Base-by-base conservation (phyloP, 495 filamentous ascomycete genomes). In the Penicillium malachiteum region DNA sequence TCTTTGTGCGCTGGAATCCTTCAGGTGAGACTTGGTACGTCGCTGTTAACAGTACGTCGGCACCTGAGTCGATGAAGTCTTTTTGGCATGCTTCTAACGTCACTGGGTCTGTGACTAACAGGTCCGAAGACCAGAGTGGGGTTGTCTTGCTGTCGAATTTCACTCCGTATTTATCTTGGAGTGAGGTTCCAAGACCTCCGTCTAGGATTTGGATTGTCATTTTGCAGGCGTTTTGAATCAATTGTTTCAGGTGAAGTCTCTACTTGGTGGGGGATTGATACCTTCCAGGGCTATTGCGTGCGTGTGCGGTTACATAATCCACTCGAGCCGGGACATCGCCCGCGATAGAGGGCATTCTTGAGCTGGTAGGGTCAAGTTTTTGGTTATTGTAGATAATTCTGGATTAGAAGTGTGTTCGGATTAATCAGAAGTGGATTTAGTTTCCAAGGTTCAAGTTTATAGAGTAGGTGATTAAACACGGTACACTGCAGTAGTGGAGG, bases 71-170 rank as follows among this genome's bases (percentile, higher is more conserved):
- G 13, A 64, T 72, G 55, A 87, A 89, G 49, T 77, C 75, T 26
- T 51, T 63, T 55, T 89, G 86, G 57, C 76, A 81, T 7, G 62
- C 63, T 41, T 68, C 62, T 1, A 88, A 75, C 2, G 75, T 84
- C 12, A 67, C 50, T 8, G 75, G 78, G 49, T 71, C 67, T 41
- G 70, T 65, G 49, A 87, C 54, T 10, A 89, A 76, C 16, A 86
- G 72, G 56, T 88, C 79, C 0, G 83, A 83, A 4, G 86, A 84
- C 86, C 86, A 89, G 30, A 88, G 74, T 1, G 85, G 85, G 1
- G 75, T 84, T 26, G 37, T 60, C n/a, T 58, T 55, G 38, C 56
- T 48, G 35, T 72, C 65, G 65, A 85, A 85, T 37, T 58, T 69
- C 50, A 75, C 66, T 32, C 67, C 60, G 59, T 83, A 78, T 13